These are phyloP conservation scores for Candida endomychidarum DNA, from an alignment of 805 yeast species.

Conservation along the genomic window DNA sequence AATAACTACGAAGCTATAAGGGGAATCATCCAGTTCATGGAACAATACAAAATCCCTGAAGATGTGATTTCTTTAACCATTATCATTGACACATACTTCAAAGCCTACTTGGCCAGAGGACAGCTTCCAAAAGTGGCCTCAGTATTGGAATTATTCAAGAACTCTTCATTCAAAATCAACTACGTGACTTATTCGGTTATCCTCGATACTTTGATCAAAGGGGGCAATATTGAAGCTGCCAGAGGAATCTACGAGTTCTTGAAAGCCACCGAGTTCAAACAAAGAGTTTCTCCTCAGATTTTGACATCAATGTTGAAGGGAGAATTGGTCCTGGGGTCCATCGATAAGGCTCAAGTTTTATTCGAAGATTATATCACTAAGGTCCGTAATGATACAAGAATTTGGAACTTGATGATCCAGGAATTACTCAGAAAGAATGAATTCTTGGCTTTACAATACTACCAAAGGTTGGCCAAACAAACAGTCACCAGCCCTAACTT, in stretches of 20 bases:
- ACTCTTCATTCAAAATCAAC: conserved; percentile 31
- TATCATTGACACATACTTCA: conserved; percentile 54
- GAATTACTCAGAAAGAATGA: conserved; percentile 31
- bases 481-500: conserved; percentile 40
- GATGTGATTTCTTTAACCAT: conserved; percentile 65
- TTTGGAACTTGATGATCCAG: conserved; percentile 42
- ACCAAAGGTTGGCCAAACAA: conserved; percentile 31
- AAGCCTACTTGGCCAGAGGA: conserved; percentile 44
- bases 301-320: conserved; percentile 48
- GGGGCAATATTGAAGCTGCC: conserved; percentile 53
- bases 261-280: conserved; percentile 15
- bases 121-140: conserved; percentile 39
- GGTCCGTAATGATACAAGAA: conserved; percentile 34
- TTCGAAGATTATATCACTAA: conserved; percentile 34
- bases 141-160: conserved; percentile 42
- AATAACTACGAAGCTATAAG: conserved; percentile 49
- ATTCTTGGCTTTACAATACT: conserved; percentile 42
- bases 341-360: conserved; percentile 29
- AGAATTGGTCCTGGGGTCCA: conserved; percentile 43
- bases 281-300: conserved; percentile 32
- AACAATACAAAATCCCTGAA: conserved; percentile 42
- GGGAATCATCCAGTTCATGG: conserved; percentile 48
- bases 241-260: conserved; percentile 43
- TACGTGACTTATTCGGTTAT: conserved; percentile 51
- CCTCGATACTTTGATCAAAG: conserved; percentile 52